Conservation (phyloP, 169 alveolate species). For the Plasmodium gaboni region DNA sequence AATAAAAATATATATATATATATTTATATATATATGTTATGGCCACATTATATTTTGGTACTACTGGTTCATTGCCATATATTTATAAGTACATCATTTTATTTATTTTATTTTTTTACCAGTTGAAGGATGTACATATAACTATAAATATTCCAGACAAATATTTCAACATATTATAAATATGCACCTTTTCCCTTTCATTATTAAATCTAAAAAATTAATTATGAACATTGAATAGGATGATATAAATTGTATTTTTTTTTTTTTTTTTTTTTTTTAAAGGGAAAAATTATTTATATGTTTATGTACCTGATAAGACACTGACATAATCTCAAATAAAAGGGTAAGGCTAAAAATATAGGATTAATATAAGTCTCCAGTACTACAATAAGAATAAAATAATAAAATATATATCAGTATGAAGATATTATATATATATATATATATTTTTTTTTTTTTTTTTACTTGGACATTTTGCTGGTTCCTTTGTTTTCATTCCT, state of each 20-base stretch:
- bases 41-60: background rate
- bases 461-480: constrained; percentile 71
- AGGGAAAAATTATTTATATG: background rate
- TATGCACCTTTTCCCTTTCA: constrained; percentile 32
- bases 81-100: too few species aligned
- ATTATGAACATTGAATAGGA: constrained; percentile 19
- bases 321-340: constrained; percentile 87
- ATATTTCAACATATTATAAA: constrained; percentile 52
- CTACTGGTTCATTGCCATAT: background rate
- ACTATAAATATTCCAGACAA: constrained; percentile 72
- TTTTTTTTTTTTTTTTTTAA: constrained; percentile 44
- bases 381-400: constrained; percentile 17
- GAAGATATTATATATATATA: too few species aligned
- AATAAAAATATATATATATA: constrained; percentile 29
- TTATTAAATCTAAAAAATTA: constrained; percentile 76
- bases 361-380: constrained; percentile 86
- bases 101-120: constrained; percentile 23
- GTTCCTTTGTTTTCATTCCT: constrained; percentile 40
- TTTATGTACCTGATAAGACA: constrained; percentile 83
- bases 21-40: background rate
- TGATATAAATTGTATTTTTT: constrained; percentile 69
- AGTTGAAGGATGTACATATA: constrained; percentile 76
- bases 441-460: background rate
- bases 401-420: background rate
- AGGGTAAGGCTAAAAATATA: constrained; percentile 86